Evolutionary conservation across 2,329 filamentous ascomycete genomes (phyloP).

Genomic region (Aureobasidium uvarum): DNA sequence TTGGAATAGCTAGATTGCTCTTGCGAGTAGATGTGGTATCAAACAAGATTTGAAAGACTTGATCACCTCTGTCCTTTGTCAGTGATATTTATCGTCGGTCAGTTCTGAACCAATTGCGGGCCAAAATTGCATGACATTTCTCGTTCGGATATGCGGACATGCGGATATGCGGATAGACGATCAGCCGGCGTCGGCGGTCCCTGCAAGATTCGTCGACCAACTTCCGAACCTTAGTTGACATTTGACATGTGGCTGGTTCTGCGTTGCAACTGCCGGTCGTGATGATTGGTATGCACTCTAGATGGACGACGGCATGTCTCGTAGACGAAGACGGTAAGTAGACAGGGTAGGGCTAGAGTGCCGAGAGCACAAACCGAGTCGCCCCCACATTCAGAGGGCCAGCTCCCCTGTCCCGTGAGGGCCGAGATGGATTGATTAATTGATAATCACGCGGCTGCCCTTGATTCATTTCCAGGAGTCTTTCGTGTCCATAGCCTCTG

Average conservation of each 20-base stretch:
- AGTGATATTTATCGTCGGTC: background rate
- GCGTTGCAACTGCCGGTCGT: background rate
- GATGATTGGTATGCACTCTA: background rate
- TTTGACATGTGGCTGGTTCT: background rate
- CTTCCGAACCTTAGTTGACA: background rate
- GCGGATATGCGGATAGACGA: background rate
- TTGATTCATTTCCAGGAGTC: background rate
- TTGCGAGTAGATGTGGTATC: background rate
- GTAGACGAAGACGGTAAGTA: background rate
- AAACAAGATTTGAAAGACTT: background rate
- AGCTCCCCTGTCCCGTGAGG: background rate
- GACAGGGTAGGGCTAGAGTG: background rate
- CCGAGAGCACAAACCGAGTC: slow-evolving; percentile 10
- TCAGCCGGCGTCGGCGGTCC: background rate
- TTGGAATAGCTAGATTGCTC: slow-evolving; percentile 16
- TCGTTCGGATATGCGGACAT: background rate
- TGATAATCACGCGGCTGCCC: background rate
- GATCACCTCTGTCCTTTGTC: background rate
- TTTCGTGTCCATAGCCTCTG: background rate
- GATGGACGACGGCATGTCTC: background rate
- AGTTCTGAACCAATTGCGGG: background rate
- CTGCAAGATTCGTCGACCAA: background rate
- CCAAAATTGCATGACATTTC: background rate
- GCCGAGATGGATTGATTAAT: slow-evolving; percentile 11
- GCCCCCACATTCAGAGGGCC: background rate